A percentile compares a stretch with the other conserved stretches of the same genome.
These are phyloP conservation scores for Xylaria sp. DNA, from an alignment of 2,329 filamentous ascomycete genomes.

Conservation along the genomic window DNA sequence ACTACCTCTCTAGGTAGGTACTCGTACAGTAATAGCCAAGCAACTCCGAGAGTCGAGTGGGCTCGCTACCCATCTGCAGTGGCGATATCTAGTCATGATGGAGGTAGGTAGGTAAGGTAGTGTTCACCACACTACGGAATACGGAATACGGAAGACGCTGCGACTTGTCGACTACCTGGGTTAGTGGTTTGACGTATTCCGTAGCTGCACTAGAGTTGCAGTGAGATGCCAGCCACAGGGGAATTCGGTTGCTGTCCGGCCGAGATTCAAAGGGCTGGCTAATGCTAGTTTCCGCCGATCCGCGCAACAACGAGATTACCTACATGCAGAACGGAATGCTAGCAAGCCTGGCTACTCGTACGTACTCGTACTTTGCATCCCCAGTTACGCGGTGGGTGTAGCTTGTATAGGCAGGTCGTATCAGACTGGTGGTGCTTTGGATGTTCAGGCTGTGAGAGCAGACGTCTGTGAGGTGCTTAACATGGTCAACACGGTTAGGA, in stretches of 20 bases:
- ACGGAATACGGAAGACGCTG: no score
- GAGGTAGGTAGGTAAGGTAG: background rate
- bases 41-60: no score
- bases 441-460: no score
- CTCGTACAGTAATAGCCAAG: background rate
- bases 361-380: background rate
- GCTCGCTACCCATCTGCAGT: no score
- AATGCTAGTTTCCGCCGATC: constrained; percentile 22
- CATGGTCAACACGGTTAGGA: no score
- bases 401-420: no score
- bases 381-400: background rate
- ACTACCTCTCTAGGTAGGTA: background rate
- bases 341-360: no score
- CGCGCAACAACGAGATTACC: constrained; percentile 13
- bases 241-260: constrained; percentile 20
- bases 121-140: no score
- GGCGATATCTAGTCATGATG: background rate
- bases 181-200: constrained; percentile 7
- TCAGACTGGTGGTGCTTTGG: no score
- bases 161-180: background rate
- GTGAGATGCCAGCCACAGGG: constrained; percentile 12
- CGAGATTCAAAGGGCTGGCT: constrained; percentile 15
- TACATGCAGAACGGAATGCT: constrained; percentile 6
- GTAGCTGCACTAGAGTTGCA: background rate
- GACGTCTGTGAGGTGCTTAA: no score